Evolutionary conservation across 495 filamentous ascomycete species (phyloP), one percentile per base, ranked within the genome.

Genomic region (Glutinoglossum americanum): DNA sequence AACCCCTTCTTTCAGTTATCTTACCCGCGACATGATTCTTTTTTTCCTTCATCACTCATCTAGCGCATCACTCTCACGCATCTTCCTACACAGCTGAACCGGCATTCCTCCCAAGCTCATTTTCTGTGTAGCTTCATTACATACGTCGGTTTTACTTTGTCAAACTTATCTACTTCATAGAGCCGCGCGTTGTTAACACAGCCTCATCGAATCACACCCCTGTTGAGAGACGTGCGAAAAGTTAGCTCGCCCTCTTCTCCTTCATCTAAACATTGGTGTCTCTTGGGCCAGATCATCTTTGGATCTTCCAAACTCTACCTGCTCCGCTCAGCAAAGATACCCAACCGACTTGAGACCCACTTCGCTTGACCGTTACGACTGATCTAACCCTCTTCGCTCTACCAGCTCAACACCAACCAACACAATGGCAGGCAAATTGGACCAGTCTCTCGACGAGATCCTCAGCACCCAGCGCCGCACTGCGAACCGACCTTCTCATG

Each of bases 401-500:
- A 58, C 45, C 35, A 58, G 37, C 33, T 39, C 11, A 21, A 56
- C 54, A 37, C 8, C 54, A 30, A 49, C 28, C 51, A 17, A 70
- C 71, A 80, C 62, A 57, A 94, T 94, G 89, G 86, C 88, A 73
- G 80, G 78, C 69, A 97, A 96, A 73, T 82, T 98, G 62, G 87
- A 96, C 69, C 80, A 89, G 74, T 87, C 88, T 73, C 81, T 98
- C 58, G 92, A 97, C 68, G 87, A 95, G 71, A 94, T 98, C 69
- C 78, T 96, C 76, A 84, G 81, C 64, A 81, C 78, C 67, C 80
- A 80, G 62, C 77, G 77, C 63, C 76, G 79, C 64, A 74, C 71
- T 54, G 72, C 67, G 66, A 77, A 75, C 59, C 68, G 70, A 58
- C 72, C 73, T 63, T 73, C 76, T 58, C 72, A 74, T 62, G 71